These are phyloP conservation scores for Teratosphaeria zuluensis DNA, from an alignment of 2,329 filamentous ascomycete species.

Conservation along the genomic window DNA sequence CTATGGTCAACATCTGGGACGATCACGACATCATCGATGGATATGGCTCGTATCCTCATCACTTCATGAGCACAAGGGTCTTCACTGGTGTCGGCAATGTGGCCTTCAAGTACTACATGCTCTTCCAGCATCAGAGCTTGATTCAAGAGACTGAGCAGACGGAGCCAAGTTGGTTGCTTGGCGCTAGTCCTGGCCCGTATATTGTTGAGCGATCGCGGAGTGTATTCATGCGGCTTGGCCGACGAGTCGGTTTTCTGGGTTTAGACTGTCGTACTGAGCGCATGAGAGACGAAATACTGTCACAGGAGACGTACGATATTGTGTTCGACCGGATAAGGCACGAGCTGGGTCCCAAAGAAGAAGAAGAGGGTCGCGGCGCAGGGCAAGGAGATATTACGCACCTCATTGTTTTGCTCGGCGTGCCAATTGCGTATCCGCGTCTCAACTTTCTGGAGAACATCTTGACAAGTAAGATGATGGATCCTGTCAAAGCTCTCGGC, in stretches of 20 bases:
- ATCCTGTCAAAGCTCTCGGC: slow-evolving; percentile 80
- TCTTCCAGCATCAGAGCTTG: slow-evolving; percentile 94
- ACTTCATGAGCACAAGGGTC: slow-evolving; percentile 83
- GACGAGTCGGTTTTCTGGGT: slow-evolving; percentile 70
- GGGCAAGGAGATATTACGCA: slow-evolving; percentile 70
- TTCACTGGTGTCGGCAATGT: slow-evolving; percentile 83
- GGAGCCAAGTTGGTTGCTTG: slow-evolving; percentile 88
- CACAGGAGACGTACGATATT: slow-evolving; percentile 71
- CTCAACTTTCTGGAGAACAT: slow-evolving; percentile 54
- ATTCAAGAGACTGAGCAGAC: slow-evolving; percentile 67
- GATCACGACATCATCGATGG: slow-evolving; percentile 67
- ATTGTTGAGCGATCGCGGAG: slow-evolving; percentile 80
- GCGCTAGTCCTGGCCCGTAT: slow-evolving; percentile 72
- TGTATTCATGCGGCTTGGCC: slow-evolving; percentile 74
- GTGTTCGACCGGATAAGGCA: slow-evolving; percentile 77
- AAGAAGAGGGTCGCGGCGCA: background rate
- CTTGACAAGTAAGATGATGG: slow-evolving; percentile 75
- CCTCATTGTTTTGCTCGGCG: slow-evolving; percentile 74
- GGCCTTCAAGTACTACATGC: slow-evolving; percentile 97
- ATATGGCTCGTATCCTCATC: slow-evolving; percentile 83
- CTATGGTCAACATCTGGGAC: slow-evolving; percentile 97
- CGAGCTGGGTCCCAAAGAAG: slow-evolving; percentile 56
- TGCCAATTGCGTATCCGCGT: slow-evolving; percentile 44
- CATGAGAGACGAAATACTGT: slow-evolving; percentile 71
- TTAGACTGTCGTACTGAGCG: slow-evolving; percentile 88